Conservation (phyloP, 2,329 filamentous ascomycete species). For the Chalaropsis thielavioides region DNA sequence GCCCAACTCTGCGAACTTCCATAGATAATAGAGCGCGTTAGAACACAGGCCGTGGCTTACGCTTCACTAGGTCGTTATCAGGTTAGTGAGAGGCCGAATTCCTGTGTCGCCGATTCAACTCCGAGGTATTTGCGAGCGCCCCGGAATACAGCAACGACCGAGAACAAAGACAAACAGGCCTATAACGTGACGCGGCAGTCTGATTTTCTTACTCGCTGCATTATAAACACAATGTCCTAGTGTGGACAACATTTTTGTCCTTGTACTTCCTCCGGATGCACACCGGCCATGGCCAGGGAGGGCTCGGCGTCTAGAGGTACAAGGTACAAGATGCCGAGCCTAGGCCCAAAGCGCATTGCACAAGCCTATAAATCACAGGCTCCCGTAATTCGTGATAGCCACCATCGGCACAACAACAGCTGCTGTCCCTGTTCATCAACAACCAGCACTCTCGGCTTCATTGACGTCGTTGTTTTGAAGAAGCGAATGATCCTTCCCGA, state of each 20-base stretch:
- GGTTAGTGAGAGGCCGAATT: constrained; percentile 10
- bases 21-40: neutral
- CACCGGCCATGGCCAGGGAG: neutral
- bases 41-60: neutral
- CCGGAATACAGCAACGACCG: neutral
- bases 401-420: neutral
- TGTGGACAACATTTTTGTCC: neutral
- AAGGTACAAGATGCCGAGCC: neutral
- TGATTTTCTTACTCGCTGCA: neutral
- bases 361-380: neutral
- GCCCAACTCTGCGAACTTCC: neutral
- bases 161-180: neutral
- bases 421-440: neutral
- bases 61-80: neutral
- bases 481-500: too few relatives aligned
- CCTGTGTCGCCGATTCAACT: constrained; percentile 13
- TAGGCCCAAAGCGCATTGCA: neutral
- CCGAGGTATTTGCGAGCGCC: constrained; percentile 14
- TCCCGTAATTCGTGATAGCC: too few relatives aligned
- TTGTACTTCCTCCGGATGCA: neutral
- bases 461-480: too few relatives aligned
- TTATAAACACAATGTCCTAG: neutral
- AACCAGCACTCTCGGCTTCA: too few relatives aligned
- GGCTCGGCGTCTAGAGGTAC: neutral
- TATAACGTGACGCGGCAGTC: neutral